A percentile compares a stretch with the other conserved stretches of the same genome.
Evolutionary conservation across 1,284 basidiomycete species (phyloP).

Genomic region (Porodaedalea pini): DNA sequence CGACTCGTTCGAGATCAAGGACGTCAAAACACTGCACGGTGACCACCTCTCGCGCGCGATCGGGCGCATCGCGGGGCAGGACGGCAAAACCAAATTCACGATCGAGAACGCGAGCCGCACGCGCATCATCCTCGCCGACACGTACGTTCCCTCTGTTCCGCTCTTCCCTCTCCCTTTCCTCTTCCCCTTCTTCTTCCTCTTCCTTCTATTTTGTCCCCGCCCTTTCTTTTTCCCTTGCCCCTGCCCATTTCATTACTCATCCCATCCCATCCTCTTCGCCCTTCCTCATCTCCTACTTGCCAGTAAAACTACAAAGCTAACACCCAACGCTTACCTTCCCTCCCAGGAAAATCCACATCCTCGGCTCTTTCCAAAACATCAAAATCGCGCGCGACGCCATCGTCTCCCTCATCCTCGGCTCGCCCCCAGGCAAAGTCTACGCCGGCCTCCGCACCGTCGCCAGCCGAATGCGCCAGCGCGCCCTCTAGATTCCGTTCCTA

Average conservation of each 20-base stretch:
- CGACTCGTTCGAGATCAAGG: constrained; percentile 98
- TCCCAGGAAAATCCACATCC: constrained; percentile 85
- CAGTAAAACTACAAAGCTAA: too few relatives aligned
- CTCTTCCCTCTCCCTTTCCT: neutral
- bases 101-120: constrained; percentile 97
- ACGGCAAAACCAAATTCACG: constrained; percentile 97
- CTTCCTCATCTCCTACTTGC: neutral
- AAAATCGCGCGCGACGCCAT: constrained; percentile 95
- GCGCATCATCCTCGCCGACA: constrained; percentile 94
- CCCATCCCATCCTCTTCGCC: neutral
- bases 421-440: constrained; percentile 96
- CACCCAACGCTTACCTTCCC: too few relatives aligned
- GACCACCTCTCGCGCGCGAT: constrained; percentile 96
- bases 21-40: constrained; percentile 96
- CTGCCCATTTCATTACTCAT: neutral
- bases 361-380: constrained; percentile 95
- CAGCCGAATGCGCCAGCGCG: constrained; percentile 89
- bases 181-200: constrained; percentile 3
- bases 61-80: constrained; percentile 96
- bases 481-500: constrained; percentile 41
- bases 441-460: constrained; percentile 88
- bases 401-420: constrained; percentile 92
- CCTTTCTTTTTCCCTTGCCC: neutral
- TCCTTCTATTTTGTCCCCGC: neutral
- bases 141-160: constrained; percentile 51